Evolutionary conservation across 768 basidiomycete genomes (phyloP), one percentile per base, ranked within the genome.

Genomic region (Phaeolepiota aurea): DNA sequence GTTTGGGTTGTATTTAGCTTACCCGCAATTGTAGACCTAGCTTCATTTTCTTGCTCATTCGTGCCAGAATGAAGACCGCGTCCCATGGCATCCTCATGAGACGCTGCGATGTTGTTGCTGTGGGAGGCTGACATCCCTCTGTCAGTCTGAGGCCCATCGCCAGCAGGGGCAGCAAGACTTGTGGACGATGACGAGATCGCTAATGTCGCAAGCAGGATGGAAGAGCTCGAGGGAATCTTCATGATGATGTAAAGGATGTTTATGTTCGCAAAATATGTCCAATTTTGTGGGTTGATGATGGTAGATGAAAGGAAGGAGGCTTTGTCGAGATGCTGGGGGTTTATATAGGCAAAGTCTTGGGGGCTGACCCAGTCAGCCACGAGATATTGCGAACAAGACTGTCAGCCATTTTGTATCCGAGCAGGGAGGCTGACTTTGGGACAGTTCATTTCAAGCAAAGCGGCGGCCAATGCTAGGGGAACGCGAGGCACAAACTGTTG

Each of bases 171-270:
- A 44, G 68, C 71, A 45, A 71, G 54, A 46, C 54, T 60, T 22
- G 68, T 56, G 13, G 69, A 68, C n/a, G 72, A 72, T 9, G 72
- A 68, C 20, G 74, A 74, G 37, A 73, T 55, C 36, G 71, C 72
- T 43, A 76, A 56, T 13, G 69, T 60, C 28, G 71, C 69, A 36
- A 74, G 49, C 43, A 76, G 45, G 40, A 74, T 40, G 23, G 72
- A 73, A 16, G 71, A 66, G 54, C 69, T 72, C 31, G 71, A 50
- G 32, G 72, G 52, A 41, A 75, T 51, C 51, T 64, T 70, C 71
- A 72, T 76, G 37, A 47, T 58, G 44, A 50, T n/a, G n/a, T n/a
- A 25, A 38, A 30, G 36, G 21, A 35, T n/a, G n/a, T n/a, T n/a
- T n/a, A n/a, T n/a, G n/a, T n/a, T n/a, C n/a, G n/a, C n/a, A 9